Evolutionary conservation across 108 stramenopile genomes (phyloP).

Genomic region (Craspedostauros australis): DNA sequence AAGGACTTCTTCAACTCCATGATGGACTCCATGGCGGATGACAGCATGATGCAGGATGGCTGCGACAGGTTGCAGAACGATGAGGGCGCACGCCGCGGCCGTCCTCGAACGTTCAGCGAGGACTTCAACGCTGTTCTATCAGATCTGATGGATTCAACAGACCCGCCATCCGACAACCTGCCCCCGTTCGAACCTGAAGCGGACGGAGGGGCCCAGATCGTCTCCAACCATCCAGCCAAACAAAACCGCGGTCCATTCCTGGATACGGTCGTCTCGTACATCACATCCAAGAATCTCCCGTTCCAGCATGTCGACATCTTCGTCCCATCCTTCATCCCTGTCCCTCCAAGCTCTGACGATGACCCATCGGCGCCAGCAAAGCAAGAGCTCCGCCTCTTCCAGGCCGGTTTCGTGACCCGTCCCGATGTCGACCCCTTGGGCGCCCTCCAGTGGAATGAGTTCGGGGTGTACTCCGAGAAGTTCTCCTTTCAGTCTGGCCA

Average conservation of each 20-base stretch:
- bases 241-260: constrained; percentile 46
- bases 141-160: constrained; percentile 16
- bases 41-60: no score
- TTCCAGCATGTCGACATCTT: constrained; percentile 73
- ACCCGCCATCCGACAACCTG: neutral
- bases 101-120: constrained; percentile 19
- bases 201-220: neutral
- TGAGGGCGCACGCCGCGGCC: neutral
- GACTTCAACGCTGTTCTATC: constrained; percentile 24
- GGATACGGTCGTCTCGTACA: constrained; percentile 33
- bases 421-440: constrained; percentile 23
- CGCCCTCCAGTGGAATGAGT: constrained; percentile 35
- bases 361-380: constrained; percentile 16
- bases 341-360: constrained; percentile 7
- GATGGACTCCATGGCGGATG: no score
- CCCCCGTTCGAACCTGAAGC: neutral
- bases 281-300: constrained; percentile 37
- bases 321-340: constrained; percentile 60
- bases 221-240: neutral
- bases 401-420: constrained; percentile 40
- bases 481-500: constrained; percentile 67
- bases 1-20: no score
- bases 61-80: no score
- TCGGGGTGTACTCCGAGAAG: constrained; percentile 60
- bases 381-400: constrained; percentile 29